Evolutionary conservation across 2,329 filamentous ascomycete genomes (phyloP).

Genomic region (Metarhizium anisopliae): DNA sequence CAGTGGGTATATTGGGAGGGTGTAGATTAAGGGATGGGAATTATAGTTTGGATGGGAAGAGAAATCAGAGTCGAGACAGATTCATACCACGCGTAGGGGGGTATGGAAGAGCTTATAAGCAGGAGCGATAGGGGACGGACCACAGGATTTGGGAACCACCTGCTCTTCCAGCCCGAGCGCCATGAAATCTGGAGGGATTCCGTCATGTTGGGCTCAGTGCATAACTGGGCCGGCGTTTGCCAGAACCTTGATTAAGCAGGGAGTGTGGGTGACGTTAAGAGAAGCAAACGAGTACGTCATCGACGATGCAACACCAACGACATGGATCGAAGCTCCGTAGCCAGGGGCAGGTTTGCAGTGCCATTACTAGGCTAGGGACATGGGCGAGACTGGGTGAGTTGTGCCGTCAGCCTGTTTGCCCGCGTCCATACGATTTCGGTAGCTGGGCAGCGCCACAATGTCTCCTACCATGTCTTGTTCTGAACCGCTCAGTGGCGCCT

Average conservation of each 20-base stretch:
- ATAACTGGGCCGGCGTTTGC: slow-evolving; percentile 2
- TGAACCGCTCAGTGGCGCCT: neutral
- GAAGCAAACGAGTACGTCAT: slow-evolving; percentile 26
- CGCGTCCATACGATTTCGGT: too few species aligned
- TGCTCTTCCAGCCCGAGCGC: neutral
- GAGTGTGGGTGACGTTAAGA: slow-evolving; percentile 23
- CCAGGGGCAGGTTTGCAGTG: neutral
- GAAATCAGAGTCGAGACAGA: slow-evolving; percentile 2
- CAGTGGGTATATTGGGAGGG: slow-evolving; percentile 10
- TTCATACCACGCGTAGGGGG: neutral
- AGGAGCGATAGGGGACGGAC: neutral
- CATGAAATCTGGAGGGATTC: neutral
- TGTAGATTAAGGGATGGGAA: slow-evolving; percentile 8
- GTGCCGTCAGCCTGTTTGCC: too few species aligned
- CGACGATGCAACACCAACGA: slow-evolving; percentile 6
- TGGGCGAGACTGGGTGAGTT: too few species aligned
- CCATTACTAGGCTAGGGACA: neutral
- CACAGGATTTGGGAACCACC: neutral
- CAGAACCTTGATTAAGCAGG: slow-evolving; percentile 13
- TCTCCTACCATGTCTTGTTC: neutral
- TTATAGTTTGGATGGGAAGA: slow-evolving; percentile 5
- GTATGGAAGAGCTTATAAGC: slow-evolving; percentile 4
- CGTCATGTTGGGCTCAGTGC: neutral
- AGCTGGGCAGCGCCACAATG: neutral
- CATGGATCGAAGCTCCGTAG: slow-evolving; percentile 5